Evolutionary conservation across 73 alveolate species (phyloP), one percentile per base, ranked within the genome.

Genomic region (Stentor roeselii): DNA sequence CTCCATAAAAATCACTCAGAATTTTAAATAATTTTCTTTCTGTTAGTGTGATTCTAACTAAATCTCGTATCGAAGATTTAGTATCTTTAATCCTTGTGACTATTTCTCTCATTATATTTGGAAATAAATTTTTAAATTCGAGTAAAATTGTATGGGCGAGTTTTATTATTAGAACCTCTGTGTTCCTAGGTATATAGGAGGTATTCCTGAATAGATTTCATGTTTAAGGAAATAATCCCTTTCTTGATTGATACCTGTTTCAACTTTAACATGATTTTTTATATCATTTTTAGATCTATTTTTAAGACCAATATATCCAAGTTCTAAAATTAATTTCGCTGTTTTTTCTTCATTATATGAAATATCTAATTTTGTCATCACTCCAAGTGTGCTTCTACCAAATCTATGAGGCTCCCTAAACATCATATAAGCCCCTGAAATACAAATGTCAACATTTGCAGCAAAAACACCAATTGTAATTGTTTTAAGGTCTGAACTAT

Each of bases 301-400:
- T 92, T 97, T 97, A 30, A 98, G 99, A 27, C 99, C 99, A 42
- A 98, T 97, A 85, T 93, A 98, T 30, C 99, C 99, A 58, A 98
- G 93, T 90, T 97, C 92, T 36, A 98, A 87, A 59, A 98, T 90
- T 93, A 97, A 88, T 80, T 95, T 88, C 74, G 92, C 92, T 1
- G 99, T 99, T 85, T 98, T 98, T 0, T 99, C 95, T 32, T 99
- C 99, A 41, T 87, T 90, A 83, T 97, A 99, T 99, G 96, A 96
- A 87, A 97, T 95, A 90, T 97, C 99, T 59, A 96, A 93, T 82
- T 96, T 96, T 4, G 89, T 86, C 59, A 83, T 83, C 2, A 95
- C 99, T 34, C 98, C 99, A 35, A 95, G 59, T 50, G 98, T 89
- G 78, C 99, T 89, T 39, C 88, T 58, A 75, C 99, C 99, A 84